phyloP scores from a whole-genome alignment of 495 filamentous ascomycete species.

The Barbatosphaeria neglecta region DNA sequence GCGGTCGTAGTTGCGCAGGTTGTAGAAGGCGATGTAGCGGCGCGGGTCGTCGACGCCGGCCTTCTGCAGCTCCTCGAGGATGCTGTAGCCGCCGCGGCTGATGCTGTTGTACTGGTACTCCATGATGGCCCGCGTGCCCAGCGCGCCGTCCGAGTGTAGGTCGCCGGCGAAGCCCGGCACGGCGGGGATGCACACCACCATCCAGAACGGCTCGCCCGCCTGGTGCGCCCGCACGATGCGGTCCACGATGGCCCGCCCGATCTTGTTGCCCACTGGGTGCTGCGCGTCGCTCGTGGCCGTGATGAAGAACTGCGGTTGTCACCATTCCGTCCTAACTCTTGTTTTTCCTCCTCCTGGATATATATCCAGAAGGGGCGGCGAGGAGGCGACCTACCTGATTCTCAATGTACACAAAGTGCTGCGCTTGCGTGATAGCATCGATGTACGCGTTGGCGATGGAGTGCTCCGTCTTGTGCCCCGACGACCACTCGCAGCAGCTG shows the following conservation, averaged over 20 bases:
- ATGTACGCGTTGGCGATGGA: slow-evolving; percentile 86
- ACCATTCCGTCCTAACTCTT: not conserved
- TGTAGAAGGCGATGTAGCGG: slow-evolving; percentile 90
- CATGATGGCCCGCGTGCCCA: slow-evolving; percentile 91
- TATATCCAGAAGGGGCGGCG: too few relatives aligned
- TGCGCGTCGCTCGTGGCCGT: slow-evolving; percentile 71
- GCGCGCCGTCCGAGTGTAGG: slow-evolving; percentile 60
- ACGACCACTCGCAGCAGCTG: slow-evolving; percentile 62
- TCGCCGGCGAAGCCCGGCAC: slow-evolving; percentile 90
- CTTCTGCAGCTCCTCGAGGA: slow-evolving; percentile 65
- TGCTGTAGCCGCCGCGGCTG: slow-evolving; percentile 74
- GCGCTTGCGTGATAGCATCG: slow-evolving; percentile 63
- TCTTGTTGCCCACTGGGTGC: slow-evolving; percentile 72
- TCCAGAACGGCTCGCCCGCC: slow-evolving; percentile 63
- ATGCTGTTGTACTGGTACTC: slow-evolving; percentile 76
- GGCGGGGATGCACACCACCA: slow-evolving; percentile 77
- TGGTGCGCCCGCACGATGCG: slow-evolving; percentile 70
- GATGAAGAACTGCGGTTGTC: slow-evolving; percentile 63
- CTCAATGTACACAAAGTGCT: slow-evolving; percentile 89
- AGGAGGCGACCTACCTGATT: slow-evolving; percentile 47
- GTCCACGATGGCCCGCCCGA: slow-evolving; percentile 80
- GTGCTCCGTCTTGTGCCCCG: slow-evolving; percentile 59
- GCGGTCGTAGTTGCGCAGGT: slow-evolving; percentile 84
- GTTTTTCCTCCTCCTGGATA: too few relatives aligned
- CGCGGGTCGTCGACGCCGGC: slow-evolving; percentile 56